Base-by-base conservation (phyloP, 345 rosid species). In the Orychophragmus violaceus region DNA sequence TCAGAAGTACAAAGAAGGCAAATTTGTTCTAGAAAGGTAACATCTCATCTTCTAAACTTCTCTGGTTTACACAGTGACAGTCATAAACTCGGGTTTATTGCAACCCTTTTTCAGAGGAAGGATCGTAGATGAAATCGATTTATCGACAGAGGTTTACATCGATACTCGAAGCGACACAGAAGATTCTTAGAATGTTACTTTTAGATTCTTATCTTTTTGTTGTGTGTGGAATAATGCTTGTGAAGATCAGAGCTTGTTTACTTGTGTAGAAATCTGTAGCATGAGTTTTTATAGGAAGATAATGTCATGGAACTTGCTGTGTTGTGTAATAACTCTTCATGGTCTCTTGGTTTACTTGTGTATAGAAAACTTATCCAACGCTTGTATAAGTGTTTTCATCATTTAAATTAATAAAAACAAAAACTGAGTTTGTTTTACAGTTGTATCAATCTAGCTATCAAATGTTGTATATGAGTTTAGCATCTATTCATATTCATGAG, bases 1-100 rank as follows among this genome's bases (percentile, higher is more conserved):
- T 77, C 95, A 84, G 52, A 84, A 85, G 82, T 87, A 85, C 52
- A 89, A 89, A 74, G 96, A 84, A 81, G 92, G 96, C 66, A 89
- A 87, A 77, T 80, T 77, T 51, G 90, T 91, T 55, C 81, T 89
- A 0, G 96, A 91, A 75, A 91, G 98, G 95, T 89, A 80, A 61
- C 65, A 52, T 53, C 8, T n/a, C 25, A 3, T 19, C 52, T 54
- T 59, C n/a, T 19, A n/a, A 45, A 59, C 56, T 12, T 24, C 48
- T 17, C 24, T 32, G 23, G 50, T 46, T 28, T 8, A 57, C 25
- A 41, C 13, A 6, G 16, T 66, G 29, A 16, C 39, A 70, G 63
- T 5, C 48, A 44, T 27, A 64, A 64, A 29, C 59, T 32, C 28
- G 13, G 10, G 5, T 57, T 22, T 27, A 24, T 63, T 35, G 25